Base-by-base conservation (phyloP, 768 basidiomycete genomes). In the Lentinula sp. region DNA sequence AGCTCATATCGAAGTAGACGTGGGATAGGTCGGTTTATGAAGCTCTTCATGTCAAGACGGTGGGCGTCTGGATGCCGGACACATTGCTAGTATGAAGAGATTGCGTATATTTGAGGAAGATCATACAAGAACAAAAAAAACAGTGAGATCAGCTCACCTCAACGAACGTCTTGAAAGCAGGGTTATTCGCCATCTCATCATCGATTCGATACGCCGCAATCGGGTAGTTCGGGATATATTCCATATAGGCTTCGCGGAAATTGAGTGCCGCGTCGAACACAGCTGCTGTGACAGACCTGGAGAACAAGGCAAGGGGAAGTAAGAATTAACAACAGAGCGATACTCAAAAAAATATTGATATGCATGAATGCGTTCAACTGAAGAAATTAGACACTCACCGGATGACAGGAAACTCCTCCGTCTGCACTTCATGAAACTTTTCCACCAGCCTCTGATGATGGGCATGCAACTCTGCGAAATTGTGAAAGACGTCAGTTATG, bases 191-290 rank as follows among this genome's bases (percentile, higher is more conserved):
- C 80, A 89, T 86, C 75, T 97, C 95, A 34, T 94, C 88, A 61
- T 93, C 91, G 59, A 98, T 89, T 48, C 89, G 77, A 68, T 91
- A 91, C 1, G 89, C 88, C 0, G 95, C 95, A 52, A 93, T 91
- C 1, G 96, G 95, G 72, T 95, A 92, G 74, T 95, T 88, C n/a
- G 91, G 84, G 63, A 93, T 85, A 67, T 97, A 98, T 63, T 93
- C 90, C 80, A 95, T 85, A 72, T 99, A 99, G 13, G 89, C 88
- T 53, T 92, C 89, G 5, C 91, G 84, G 80, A 96, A 98, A 65
- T 95, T 93, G 62, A 97, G 80, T 1, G 95, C 93, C 3, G 93
- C 93, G 69, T 95, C 88, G 56, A 93, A 85, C 62, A 97, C 79
- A 0, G 93, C 80, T 32, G 92, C 93, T 2, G 92, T 94, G 61